phyloP scores from a whole-genome alignment of 352 stramenopile species.

The Pythium rhizo-oryzae region DNA sequence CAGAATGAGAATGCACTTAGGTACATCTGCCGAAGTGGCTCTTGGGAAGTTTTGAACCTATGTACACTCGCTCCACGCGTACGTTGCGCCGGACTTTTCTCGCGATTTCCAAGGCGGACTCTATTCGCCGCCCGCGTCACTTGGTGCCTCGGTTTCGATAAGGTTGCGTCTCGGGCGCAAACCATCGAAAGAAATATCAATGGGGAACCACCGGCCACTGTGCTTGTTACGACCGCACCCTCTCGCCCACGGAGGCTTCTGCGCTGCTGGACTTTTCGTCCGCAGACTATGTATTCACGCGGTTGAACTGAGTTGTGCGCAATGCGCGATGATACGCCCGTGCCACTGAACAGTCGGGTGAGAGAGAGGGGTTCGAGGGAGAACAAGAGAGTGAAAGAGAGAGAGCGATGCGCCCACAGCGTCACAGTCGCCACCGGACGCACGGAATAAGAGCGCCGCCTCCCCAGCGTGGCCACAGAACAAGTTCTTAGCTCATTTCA shows the following conservation, averaged over 20 bases:
- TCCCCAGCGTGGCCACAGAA: too few relatives aligned
- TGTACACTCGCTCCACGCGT: constrained; percentile 5
- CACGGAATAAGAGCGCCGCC: neutral
- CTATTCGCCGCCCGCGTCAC: too few relatives aligned
- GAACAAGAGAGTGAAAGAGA: neutral
- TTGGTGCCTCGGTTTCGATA: too few relatives aligned
- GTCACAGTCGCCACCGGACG: neutral
- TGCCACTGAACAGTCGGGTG: neutral
- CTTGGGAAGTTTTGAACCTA: neutral
- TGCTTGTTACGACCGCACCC: neutral
- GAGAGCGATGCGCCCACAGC: neutral
- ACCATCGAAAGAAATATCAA: neutral
- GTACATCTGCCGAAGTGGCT: neutral
- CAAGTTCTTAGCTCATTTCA: neutral
- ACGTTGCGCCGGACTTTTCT: constrained; percentile 6
- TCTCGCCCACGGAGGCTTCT: neutral
- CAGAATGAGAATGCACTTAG: too few relatives aligned
- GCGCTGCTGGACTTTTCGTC: neutral
- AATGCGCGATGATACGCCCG: neutral
- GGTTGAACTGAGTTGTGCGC: neutral
- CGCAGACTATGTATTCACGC: neutral
- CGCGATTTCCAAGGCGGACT: neutral
- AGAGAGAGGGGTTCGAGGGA: neutral
- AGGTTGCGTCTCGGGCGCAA: neutral
- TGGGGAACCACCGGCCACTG: neutral